Evolutionary conservation across 148 eudicot genomes (phyloP).

Genomic region (Camellia lanceoleosa): DNA sequence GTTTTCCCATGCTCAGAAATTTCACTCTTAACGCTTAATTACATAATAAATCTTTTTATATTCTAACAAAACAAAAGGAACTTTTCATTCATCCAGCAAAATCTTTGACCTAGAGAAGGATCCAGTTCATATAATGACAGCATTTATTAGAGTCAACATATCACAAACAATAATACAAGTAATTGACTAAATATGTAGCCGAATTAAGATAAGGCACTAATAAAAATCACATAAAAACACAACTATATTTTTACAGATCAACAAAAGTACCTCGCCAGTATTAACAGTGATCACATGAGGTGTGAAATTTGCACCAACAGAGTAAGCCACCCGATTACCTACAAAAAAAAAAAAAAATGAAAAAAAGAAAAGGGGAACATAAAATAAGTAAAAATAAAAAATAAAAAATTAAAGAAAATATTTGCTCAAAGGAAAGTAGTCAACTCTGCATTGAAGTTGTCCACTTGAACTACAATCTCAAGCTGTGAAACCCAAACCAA

Average conservation of each 20-base stretch:
- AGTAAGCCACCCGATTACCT: constrained; percentile 51
- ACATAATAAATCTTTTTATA: neutral
- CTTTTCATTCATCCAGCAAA: neutral
- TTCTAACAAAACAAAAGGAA: neutral
- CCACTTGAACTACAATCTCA: neutral
- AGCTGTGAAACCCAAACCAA: neutral
- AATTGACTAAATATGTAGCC: neutral
- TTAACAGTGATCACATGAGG: constrained; percentile 83
- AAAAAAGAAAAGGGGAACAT: neutral
- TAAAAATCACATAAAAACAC: neutral
- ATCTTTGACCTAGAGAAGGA: neutral
- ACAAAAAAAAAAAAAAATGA: constrained; percentile 6
- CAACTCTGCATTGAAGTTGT: constrained; percentile 9
- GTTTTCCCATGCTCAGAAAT: no score
- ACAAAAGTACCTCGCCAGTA: constrained; percentile 55
- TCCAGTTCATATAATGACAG: neutral
- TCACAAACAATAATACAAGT: neutral
- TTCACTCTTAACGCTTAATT: no score
- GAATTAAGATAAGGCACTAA: neutral
- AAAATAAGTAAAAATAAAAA: neutral
- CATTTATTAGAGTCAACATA: neutral
- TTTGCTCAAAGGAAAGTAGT: constrained; percentile 6
- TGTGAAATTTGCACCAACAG: constrained; percentile 67
- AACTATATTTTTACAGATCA: neutral
- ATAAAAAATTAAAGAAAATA: neutral